Base-by-base conservation (phyloP, 148 eudicot species). In the Amaranthus hypochondriacus region DNA sequence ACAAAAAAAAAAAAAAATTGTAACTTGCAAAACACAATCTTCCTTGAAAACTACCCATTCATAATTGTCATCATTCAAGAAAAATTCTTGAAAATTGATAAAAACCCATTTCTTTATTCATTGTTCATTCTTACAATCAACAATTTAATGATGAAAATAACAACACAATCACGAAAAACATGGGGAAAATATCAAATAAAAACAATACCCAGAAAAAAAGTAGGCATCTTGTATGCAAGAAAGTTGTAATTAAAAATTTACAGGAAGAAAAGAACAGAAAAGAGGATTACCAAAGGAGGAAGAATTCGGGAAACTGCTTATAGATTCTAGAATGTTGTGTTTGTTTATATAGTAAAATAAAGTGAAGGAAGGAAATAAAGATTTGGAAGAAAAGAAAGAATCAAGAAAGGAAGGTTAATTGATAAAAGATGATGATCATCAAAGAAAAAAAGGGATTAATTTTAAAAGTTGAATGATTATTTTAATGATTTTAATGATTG, bases 261-360 rank as follows among this genome's bases (percentile, higher is more conserved):
- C 39, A 15, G 13, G 39, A 21, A 62, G 13, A 53, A 44, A 47
- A 48, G 48, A 7, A 59, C 51, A 5, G 4, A 46, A 13, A 12
- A 15, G 59, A 50, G 2, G 4, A 69, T 14, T 49, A 39, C 44
- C 28, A 60, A 15, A 69, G 7, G 58, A 15, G 7, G 10, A 6
- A 14, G 44, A 62, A 55, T 56, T 51, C 50, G 8, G 18, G 75
- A 77, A 47, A 47, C 5, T 47, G 68, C 63, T 61, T 9, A 64
- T 55, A 77, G 70, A 54, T 62, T 70, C 68, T 44, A 12, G 73
- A 69, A 77, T 13, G 65, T 2, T 58, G 4, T 11, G 28, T 2
- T 9, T 44, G 12, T 3, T 56, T 7, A 11, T 53, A 12, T 43
- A 52, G 12, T 39, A 3, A 7, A 42, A 13, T 7, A 42, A 10